These are phyloP conservation scores for Tolypocladium tundrense DNA, from an alignment of 2,329 filamentous ascomycete genomes.

Conservation along the genomic window DNA sequence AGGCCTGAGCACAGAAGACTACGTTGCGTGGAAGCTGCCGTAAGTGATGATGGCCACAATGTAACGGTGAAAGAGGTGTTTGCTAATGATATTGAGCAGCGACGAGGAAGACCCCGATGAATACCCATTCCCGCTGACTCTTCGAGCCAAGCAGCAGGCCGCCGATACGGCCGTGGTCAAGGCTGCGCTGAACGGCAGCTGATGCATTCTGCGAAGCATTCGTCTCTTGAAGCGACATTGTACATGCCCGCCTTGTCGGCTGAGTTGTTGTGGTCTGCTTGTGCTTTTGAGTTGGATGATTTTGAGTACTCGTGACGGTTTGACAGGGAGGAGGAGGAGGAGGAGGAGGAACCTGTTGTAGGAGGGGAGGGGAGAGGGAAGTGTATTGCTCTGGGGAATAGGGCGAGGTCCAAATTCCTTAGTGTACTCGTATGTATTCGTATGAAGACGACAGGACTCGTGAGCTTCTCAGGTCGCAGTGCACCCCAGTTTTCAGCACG, in stretches of 20 bases:
- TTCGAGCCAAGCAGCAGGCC: constrained; percentile 40
- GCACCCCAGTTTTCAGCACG: neutral
- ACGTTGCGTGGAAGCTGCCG: constrained; percentile 96
- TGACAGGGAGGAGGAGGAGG: neutral
- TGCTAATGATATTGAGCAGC: constrained; percentile 30
- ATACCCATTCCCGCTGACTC: constrained; percentile 49
- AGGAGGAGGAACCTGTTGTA: neutral
- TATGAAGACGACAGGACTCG: neutral
- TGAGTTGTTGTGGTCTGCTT: neutral
- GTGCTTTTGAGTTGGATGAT: neutral
- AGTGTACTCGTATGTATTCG: neutral
- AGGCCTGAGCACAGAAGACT: constrained; percentile 90
- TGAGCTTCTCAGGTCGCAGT: neutral
- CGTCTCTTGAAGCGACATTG: neutral
- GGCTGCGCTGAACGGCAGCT: constrained; percentile 10
- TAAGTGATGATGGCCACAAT: constrained; percentile 45
- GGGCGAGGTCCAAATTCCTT: neutral
- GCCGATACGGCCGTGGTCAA: constrained; percentile 14
- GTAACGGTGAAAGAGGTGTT: neutral
- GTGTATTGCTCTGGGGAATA: neutral
- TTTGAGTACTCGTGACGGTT: neutral
- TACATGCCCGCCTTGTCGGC: neutral
- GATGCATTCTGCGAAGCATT: neutral
- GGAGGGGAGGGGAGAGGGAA: neutral
- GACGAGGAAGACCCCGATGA: constrained; percentile 88